phyloP scores from a whole-genome alignment of 331 rosid genomes.

The Quercus phellos region DNA sequence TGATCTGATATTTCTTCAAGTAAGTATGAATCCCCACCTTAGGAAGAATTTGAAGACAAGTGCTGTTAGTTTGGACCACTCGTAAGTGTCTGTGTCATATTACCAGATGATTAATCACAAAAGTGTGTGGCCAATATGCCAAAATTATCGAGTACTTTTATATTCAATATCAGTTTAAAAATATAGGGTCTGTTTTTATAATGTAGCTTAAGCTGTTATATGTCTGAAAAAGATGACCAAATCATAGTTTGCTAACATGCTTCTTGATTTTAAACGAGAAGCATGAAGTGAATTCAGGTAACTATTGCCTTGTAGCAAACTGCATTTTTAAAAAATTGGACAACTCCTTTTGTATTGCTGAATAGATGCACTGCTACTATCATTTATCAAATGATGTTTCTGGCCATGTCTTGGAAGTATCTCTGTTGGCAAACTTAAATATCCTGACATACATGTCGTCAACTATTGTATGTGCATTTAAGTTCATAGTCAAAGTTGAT shows the following conservation, averaged over 20 bases:
- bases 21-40: constrained; percentile 86
- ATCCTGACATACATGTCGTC: background rate
- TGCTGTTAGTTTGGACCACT: constrained; percentile 75
- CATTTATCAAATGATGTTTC: background rate
- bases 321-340: background rate
- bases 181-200: background rate
- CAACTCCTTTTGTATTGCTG: background rate
- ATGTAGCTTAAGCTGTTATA: background rate
- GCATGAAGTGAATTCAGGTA: background rate
- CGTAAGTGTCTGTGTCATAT: constrained; percentile 46
- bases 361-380: background rate
- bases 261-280: background rate
- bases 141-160: background rate
- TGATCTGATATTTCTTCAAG: constrained; percentile 69
- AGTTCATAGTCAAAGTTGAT: background rate
- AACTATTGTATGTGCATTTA: background rate
- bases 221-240: background rate
- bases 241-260: background rate
- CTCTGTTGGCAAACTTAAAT: background rate
- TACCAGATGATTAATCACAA: background rate
- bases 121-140: background rate
- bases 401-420: background rate
- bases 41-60: constrained; percentile 53
- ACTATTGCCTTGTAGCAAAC: background rate
- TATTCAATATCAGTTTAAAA: background rate